Percentiles rank a stretch among this genome's conserved stretches.
These are phyloP conservation scores for Esteya vermicola DNA, from an alignment of 2,329 filamentous ascomycete species.

Conservation along the genomic window DNA sequence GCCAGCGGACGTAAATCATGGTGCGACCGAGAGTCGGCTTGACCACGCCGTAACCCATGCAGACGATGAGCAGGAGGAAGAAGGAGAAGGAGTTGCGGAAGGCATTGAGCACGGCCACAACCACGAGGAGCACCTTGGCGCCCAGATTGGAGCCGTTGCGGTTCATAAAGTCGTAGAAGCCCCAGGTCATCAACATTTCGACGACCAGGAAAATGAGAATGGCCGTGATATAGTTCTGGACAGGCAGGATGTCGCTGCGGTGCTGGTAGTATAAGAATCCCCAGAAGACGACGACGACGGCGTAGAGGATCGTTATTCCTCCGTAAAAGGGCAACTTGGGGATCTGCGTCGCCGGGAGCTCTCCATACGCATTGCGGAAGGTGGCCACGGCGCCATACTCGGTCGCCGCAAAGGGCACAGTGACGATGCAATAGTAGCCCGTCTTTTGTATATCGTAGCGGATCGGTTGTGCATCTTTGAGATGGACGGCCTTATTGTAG, in stretches of 20 bases:
- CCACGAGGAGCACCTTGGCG: conserved; percentile 72
- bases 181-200: conserved; percentile 98
- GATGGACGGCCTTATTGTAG: conserved; percentile 64
- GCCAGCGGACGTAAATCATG: conserved; percentile 85
- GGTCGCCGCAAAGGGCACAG: conserved; percentile 50
- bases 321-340: conserved; percentile 96
- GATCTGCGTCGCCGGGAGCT: conserved; percentile 89
- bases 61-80: conserved; percentile 93
- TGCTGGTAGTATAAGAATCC: conserved; percentile 92
- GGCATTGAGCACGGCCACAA: conserved; percentile 88
- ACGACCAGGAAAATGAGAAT: conserved; percentile 88
- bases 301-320: conserved; percentile 84
- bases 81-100: conserved; percentile 96
- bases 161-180: conserved; percentile 96
- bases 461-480: conserved; percentile 60
- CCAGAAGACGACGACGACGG: conserved; percentile 78
- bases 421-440: conserved; percentile 90
- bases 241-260: conserved; percentile 83
- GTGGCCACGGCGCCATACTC: conserved; percentile 73
- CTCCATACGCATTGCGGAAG: conserved; percentile 92
- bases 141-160: conserved; percentile 70
- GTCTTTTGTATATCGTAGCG: conserved; percentile 81
- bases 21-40: conserved; percentile 83
- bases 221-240: conserved; percentile 98
- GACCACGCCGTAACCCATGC: conserved; percentile 98